These are phyloP conservation scores for Epichloe gansuensis DNA, from an alignment of 2,329 filamentous ascomycete genomes.

Conservation along the genomic window DNA sequence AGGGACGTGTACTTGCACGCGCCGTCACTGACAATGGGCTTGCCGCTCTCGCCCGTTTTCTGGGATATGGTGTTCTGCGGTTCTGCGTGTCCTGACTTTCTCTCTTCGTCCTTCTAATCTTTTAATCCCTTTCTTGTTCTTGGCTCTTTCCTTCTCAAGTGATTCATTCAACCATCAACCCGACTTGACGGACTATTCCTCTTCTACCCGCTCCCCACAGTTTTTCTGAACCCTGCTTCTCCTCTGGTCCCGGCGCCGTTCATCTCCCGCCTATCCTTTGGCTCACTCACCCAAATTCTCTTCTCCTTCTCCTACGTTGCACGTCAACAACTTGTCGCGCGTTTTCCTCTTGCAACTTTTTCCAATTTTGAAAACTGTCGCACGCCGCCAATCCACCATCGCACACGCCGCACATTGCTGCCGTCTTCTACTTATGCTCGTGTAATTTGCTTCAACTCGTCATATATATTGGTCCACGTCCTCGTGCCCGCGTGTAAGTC, in stretches of 20 bases:
- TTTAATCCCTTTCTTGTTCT: background rate
- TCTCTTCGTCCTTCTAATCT: background rate
- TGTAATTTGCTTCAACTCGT: background rate
- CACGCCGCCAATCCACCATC: slow-evolving; percentile 7
- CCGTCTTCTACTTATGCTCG: background rate
- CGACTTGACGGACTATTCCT: slow-evolving; percentile 2
- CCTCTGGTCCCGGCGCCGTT: slow-evolving; percentile 8
- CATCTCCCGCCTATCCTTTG: slow-evolving; percentile 8
- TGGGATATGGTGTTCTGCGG: background rate
- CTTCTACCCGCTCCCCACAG: slow-evolving; percentile 8
- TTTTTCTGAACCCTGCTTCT: slow-evolving; percentile 9
- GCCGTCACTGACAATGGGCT: background rate
- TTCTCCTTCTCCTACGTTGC: slow-evolving; percentile 15
- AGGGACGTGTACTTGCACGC: slow-evolving; percentile 1
- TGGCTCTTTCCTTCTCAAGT: background rate
- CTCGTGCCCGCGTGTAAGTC: slow-evolving; percentile 21
- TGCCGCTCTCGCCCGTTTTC: slow-evolving; percentile 4
- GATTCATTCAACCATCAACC: background rate
- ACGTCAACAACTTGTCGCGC: slow-evolving; percentile 11
- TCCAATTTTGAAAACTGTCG: slow-evolving; percentile 1
- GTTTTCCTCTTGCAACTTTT: slow-evolving; percentile 7
- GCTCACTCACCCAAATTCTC: slow-evolving; percentile 14
- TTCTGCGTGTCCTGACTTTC: background rate
- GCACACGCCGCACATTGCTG: slow-evolving; percentile 6
- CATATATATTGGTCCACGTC: slow-evolving; percentile 6